These are phyloP conservation scores for Zymoseptoria tritici DNA, from an alignment of 2,329 filamentous ascomycete species.

Conservation along the genomic window DNA sequence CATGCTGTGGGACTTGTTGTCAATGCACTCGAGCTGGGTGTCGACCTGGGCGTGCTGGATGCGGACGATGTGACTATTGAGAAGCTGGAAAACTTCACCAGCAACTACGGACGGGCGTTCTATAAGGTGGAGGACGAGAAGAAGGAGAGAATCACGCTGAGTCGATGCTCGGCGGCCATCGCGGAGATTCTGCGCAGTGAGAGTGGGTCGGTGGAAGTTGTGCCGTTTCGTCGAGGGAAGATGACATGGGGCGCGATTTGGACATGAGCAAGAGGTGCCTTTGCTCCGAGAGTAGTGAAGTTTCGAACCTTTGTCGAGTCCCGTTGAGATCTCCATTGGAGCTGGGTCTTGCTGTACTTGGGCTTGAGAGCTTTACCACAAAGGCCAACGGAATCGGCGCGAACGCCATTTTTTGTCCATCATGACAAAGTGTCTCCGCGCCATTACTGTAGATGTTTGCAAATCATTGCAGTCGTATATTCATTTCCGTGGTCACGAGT, in stretches of 20 bases:
- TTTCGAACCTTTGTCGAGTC: background rate
- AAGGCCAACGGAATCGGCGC: background rate
- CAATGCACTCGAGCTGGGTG: constrained; percentile 56
- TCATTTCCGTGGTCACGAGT: background rate
- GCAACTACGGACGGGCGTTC: constrained; percentile 50
- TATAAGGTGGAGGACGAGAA: constrained; percentile 45
- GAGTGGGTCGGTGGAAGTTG: constrained; percentile 50
- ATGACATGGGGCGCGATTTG: constrained; percentile 50
- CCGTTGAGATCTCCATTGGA: background rate
- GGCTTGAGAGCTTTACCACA: background rate
- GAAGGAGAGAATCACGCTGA: constrained; percentile 50
- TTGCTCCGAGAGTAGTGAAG: background rate
- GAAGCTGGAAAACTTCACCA: constrained; percentile 51
- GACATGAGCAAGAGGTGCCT: constrained; percentile 23
- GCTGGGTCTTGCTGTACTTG: background rate
- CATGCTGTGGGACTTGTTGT: constrained; percentile 60
- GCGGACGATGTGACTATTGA: constrained; percentile 49
- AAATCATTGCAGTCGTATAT: background rate
- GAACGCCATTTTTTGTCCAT: background rate
- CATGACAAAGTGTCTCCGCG: background rate
- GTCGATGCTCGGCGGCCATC: constrained; percentile 49
- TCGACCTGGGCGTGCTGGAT: constrained; percentile 47
- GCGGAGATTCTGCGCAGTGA: constrained; percentile 47
- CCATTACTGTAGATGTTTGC: background rate
- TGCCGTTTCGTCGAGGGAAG: constrained; percentile 59